These are phyloP conservation scores for Leonotis leonurus DNA, from an alignment of 257 asterid genomes.

Conservation along the genomic window DNA sequence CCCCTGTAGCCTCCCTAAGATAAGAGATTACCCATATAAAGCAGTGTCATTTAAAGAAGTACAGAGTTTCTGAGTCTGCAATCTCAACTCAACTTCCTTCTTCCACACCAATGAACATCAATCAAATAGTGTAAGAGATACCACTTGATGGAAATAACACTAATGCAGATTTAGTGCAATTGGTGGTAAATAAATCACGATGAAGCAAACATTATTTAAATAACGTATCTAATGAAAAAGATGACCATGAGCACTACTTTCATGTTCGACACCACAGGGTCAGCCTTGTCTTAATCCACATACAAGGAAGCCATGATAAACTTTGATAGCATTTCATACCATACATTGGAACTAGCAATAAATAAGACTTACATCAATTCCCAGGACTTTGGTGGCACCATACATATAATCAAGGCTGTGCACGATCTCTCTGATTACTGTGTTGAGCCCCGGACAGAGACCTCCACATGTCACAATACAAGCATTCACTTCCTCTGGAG, in stretches of 20 bases:
- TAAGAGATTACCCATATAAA: conserved; percentile 15
- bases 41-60: conserved; percentile 10
- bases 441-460: conserved; percentile 67
- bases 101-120: not conserved
- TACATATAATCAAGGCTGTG: conserved; percentile 61
- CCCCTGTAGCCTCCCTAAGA: conserved; percentile 56
- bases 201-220: not conserved
- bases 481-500: conserved; percentile 53
- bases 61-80: too few relatives aligned
- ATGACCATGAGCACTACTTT: not conserved
- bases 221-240: not conserved
- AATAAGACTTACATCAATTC: conserved; percentile 47
- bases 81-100: too few relatives aligned
- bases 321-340: not conserved
- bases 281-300: not conserved
- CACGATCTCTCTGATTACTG: conserved; percentile 70
- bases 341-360: not conserved
- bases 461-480: conserved; percentile 79
- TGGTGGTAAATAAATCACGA: not conserved
- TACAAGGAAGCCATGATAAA: not conserved
- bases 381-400: conserved; percentile 50
- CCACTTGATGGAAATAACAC: not conserved
- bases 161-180: not conserved
- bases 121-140: not conserved
- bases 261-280: not conserved